A percentile compares a stretch with the other conserved stretches of the same genome.
Evolutionary conservation across 805 yeast genomes (phyloP).

Genomic region (Hanseniaspora lindneri): DNA sequence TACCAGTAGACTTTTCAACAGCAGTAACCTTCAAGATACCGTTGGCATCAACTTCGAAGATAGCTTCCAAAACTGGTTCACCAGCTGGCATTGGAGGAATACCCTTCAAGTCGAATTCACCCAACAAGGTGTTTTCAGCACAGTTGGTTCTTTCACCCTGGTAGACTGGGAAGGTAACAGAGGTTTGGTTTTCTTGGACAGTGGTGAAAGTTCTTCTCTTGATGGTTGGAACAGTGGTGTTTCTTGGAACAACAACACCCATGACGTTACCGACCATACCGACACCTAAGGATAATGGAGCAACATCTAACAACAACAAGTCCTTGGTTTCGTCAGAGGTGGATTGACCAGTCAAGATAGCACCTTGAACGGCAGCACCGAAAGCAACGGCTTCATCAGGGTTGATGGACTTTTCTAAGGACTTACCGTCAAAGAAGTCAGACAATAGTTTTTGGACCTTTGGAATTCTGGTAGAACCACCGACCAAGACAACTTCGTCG

Average conservation of each 20-base stretch:
- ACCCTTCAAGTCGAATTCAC: slow-evolving; percentile 96
- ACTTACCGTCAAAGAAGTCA: slow-evolving; percentile 94
- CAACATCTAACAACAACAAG: slow-evolving; percentile 89
- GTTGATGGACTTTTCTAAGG: slow-evolving; percentile 91
- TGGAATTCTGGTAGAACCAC: slow-evolving; percentile 99
- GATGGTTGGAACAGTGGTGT: slow-evolving; percentile 98
- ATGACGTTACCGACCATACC: slow-evolving; percentile 99
- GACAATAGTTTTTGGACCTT: slow-evolving; percentile 89
- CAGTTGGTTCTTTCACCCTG: slow-evolving; percentile 99
- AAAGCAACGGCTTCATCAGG: slow-evolving; percentile 99
- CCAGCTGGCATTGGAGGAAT: slow-evolving; percentile 98
- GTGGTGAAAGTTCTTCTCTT: slow-evolving; percentile 99
- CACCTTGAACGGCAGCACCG: slow-evolving; percentile 99
- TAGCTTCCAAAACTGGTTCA: slow-evolving; percentile 98
- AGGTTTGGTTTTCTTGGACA: slow-evolving; percentile 96
- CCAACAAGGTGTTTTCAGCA: slow-evolving; percentile 91
- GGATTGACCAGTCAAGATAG: slow-evolving; percentile 88
- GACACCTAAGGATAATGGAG: slow-evolving; percentile 97
- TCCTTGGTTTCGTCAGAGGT: slow-evolving; percentile 89
- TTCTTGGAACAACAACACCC: slow-evolving; percentile 98
- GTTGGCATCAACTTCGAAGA: slow-evolving; percentile 97
- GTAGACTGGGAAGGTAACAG: slow-evolving; percentile 97
- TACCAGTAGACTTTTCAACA: slow-evolving; percentile 96
- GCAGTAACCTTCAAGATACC: slow-evolving; percentile 99
- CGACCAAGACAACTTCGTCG: slow-evolving; percentile 91